Conservation (phyloP, 345 rosid genomes). For the Pelargonium nanum region DNA sequence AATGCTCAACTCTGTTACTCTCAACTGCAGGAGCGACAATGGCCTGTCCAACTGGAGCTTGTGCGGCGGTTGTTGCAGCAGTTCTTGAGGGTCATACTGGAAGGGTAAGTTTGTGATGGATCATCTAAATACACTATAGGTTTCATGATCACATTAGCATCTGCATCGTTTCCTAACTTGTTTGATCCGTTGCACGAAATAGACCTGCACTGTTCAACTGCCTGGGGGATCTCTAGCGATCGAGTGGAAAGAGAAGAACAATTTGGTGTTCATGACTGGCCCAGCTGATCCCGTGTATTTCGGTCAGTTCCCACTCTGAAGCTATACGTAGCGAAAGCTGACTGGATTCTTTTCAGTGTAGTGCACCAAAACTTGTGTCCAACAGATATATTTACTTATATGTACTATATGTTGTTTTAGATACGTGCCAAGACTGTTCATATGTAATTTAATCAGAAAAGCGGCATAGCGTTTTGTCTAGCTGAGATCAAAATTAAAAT, state of each 20-base stretch:
- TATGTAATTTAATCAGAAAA: no score
- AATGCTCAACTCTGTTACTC: neutral
- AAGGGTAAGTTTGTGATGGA: constrained; percentile 48
- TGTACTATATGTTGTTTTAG: no score
- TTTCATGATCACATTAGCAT: neutral
- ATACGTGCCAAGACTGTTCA: no score
- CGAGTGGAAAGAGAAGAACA: constrained; percentile 83
- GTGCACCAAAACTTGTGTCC: no score
- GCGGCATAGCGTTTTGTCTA: no score
- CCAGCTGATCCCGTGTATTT: constrained; percentile 87
- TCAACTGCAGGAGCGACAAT: constrained; percentile 65
- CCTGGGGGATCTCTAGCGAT: constrained; percentile 92
- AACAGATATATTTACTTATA: no score
- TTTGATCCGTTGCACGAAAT: neutral
- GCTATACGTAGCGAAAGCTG: no score
- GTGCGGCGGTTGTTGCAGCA: constrained; percentile 95
- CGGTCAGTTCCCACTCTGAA: no score
- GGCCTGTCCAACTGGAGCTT: constrained; percentile 98
- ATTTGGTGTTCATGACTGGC: constrained; percentile 87
- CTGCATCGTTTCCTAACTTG: neutral
- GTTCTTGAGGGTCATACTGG: constrained; percentile 78
- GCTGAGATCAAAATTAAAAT: no score
- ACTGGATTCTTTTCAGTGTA: no score
- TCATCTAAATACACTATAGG: neutral
- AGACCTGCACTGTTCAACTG: constrained; percentile 79